A percentile compares a stretch with the other conserved stretches of the same genome.
phyloP scores from a whole-genome alignment of 257 asterid species.

The Haberlea rhodopensis region DNA sequence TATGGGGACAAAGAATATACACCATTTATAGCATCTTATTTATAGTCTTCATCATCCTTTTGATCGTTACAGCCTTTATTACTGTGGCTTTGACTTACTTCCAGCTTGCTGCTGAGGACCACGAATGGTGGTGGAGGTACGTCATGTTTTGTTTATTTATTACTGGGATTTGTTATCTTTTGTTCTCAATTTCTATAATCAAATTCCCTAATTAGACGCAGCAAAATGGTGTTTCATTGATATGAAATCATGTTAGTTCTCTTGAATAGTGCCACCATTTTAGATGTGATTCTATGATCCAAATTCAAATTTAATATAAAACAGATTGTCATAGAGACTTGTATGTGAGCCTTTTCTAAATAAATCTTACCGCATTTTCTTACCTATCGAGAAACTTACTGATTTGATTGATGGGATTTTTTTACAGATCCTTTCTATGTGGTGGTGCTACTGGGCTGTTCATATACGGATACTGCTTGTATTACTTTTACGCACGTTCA shows the following conservation, averaged over 20 bases:
- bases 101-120: conserved; percentile 95
- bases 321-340: no score
- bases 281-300: background rate
- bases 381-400: background rate
- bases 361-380: background rate
- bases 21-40: conserved; percentile 82
- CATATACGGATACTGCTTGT: conserved; percentile 44
- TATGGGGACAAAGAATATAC: conserved; percentile 93
- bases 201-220: background rate
- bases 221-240: background rate
- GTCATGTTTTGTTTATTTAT: background rate
- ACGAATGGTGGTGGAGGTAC: conserved; percentile 99
- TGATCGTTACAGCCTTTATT: conserved; percentile 82
- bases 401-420: background rate
- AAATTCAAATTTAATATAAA: no score
- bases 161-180: background rate
- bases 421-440: conserved; percentile 40
- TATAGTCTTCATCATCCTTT: conserved; percentile 83
- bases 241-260: background rate
- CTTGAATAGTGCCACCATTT: background rate
- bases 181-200: background rate
- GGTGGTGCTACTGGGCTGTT: conserved; percentile 48
- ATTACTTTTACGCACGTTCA: conserved; percentile 44
- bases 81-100: conserved; percentile 85
- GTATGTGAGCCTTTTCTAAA: background rate